These are phyloP conservation scores for Umbelopsis isabellina DNA, from an alignment of 192 early-diverging fungal genomes.

Conservation along the genomic window DNA sequence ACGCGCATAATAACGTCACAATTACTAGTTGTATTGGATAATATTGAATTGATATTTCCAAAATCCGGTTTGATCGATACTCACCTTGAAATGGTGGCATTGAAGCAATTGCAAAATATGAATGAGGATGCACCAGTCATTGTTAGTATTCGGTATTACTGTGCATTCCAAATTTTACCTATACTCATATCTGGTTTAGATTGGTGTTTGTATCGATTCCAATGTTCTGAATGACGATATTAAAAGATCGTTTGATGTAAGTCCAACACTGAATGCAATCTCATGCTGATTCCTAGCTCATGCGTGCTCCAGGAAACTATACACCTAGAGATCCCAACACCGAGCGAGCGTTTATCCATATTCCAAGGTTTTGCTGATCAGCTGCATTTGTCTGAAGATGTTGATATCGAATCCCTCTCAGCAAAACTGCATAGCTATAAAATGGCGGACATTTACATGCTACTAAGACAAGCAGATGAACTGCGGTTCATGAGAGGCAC, in stretches of 20 bases:
- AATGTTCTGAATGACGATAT: neutral
- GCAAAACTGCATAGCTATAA: conserved; percentile 58
- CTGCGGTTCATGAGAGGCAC: neutral
- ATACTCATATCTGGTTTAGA: neutral
- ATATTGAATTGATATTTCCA: conserved; percentile 59
- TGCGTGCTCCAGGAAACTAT: conserved; percentile 42
- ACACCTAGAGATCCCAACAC: conserved; percentile 55
- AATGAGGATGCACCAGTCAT: conserved; percentile 22
- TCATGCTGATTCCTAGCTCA: neutral
- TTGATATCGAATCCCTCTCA: conserved; percentile 37
- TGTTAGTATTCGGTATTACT: conserved; percentile 17
- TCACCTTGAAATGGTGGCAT: conserved; percentile 29
- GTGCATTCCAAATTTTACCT: neutral
- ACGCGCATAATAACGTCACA: neutral
- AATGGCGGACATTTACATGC: conserved; percentile 54
- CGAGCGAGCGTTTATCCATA: conserved; percentile 48
- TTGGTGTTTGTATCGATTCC: conserved; percentile 11
- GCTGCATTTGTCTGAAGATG: neutral
- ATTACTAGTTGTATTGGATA: conserved; percentile 48
- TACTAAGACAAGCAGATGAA: conserved; percentile 42
- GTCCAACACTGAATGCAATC: neutral
- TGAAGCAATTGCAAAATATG: conserved; percentile 27
- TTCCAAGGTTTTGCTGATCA: conserved; percentile 33
- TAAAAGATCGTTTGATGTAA: conserved; percentile 16
- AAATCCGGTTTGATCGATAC: conserved; percentile 25